Percentiles rank a stretch among this genome's conserved stretches.
Conservation (phyloP, 1,284 basidiomycete genomes). For the Cutaneotrichosporon spelunceum region DNA sequence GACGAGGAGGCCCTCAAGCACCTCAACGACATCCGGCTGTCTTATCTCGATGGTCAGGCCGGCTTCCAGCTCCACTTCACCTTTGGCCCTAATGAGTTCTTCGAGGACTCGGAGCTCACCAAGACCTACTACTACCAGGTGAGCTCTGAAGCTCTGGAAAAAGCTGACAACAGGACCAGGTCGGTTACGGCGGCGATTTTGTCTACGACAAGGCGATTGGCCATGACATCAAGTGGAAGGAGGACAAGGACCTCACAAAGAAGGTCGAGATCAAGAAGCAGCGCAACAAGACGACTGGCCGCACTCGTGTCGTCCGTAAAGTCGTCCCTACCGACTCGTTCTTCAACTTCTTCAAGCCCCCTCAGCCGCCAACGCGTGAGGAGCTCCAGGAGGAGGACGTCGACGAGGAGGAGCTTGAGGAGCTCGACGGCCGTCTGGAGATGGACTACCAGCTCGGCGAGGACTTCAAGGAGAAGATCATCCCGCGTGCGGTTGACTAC, state of each 20-base stretch:
- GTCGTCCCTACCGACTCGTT: slow-evolving; percentile 84
- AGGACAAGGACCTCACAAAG: slow-evolving; percentile 95
- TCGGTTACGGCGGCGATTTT: slow-evolving; percentile 91
- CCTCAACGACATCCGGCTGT: slow-evolving; percentile 66
- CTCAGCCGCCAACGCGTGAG: slow-evolving; percentile 68
- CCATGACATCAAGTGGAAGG: slow-evolving; percentile 91
- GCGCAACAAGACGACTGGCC: slow-evolving; percentile 95
- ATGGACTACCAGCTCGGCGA: slow-evolving; percentile 98
- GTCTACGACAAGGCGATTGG: slow-evolving; percentile 92
- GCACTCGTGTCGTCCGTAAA: slow-evolving; percentile 86
- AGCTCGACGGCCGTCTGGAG: slow-evolving; percentile 88
- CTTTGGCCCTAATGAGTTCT: slow-evolving; percentile 82
- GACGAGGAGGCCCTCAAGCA: slow-evolving; percentile 71
- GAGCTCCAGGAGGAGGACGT: slow-evolving; percentile 69
- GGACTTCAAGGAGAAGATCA: slow-evolving; percentile 97
- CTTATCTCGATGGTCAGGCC: slow-evolving; percentile 67
- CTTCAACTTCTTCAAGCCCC: slow-evolving; percentile 96
- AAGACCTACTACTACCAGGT: slow-evolving; percentile 95
- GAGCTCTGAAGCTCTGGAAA: slow-evolving; percentile 25
- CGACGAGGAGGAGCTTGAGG: slow-evolving; percentile 81
- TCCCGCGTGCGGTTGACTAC: slow-evolving; percentile 90
- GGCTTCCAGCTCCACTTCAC: slow-evolving; percentile 88
- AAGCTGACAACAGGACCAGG: slow-evolving; percentile 59
- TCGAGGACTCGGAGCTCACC: slow-evolving; percentile 75
- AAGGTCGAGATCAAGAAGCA: slow-evolving; percentile 99